Base-by-base conservation (phyloP, 2,329 filamentous ascomycete genomes). In the Sclerotinia nivalis region DNA sequence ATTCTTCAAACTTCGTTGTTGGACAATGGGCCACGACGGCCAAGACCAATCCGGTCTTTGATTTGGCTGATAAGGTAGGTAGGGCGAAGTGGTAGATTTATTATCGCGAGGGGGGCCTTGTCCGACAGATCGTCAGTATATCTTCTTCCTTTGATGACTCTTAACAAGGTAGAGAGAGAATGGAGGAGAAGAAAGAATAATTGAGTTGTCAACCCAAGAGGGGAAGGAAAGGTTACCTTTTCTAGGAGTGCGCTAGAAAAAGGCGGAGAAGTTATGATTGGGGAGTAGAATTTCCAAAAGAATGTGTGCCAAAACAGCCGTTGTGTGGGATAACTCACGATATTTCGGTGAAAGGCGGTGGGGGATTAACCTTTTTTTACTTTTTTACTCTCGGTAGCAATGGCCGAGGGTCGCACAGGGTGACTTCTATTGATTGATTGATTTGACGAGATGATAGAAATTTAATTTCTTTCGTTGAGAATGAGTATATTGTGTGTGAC, bases 281-380 rank as follows among this genome's bases (percentile, higher is more conserved):
- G 65, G 52, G 40, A 56, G 54, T 25, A 54, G 22, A 45, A 37
- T 37, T 22, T 43, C 43, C 28, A 37, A n/a, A 59, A 59, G 15
- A 68, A 68, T 68, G 54, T 68, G 66, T 60, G 25, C 47, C 59
- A 68, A 73, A 71, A 72, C 65, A 72, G 71, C 64, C 61, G 73
- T 68, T 68, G 70, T 52, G 69, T 70, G 69, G 68, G 71, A 68
- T 69, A 73, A 66, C 68, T 72, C 71, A 72, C 70, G 72, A 74
- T 71, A 72, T 70, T 69, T 72, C 71, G 71, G 72, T 74, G 73
- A 74, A 50, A 66, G 66, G 71, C 68, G 73, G 73, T 72, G 52
- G 40, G 31, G 54, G 43, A 34, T 37, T 68, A 59, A 47, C 43
- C 40, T 60, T 60, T 50, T 49, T 47, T 43, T 13, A 43, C 40